These are phyloP conservation scores for Amanita phalloides DNA, from an alignment of 768 basidiomycete species.

Conservation along the genomic window DNA sequence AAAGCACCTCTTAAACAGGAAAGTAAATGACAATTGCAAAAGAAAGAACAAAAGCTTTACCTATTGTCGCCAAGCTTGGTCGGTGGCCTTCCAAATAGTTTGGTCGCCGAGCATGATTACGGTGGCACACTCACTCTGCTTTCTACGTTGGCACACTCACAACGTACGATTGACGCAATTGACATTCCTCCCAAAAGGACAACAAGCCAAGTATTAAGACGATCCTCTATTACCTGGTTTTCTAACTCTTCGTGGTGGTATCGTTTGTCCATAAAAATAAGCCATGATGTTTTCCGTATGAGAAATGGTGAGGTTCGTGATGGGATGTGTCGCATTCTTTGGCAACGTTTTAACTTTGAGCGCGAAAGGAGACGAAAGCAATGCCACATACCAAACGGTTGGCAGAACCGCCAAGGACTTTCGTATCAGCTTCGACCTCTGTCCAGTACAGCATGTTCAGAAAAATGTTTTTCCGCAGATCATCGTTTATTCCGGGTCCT, in stretches of 20 bases:
- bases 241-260: slow-evolving; percentile 18
- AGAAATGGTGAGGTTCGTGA: slow-evolving; percentile 67
- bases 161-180: background rate
- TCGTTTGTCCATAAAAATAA: slow-evolving; percentile 58
- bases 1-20: background rate
- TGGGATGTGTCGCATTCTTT: slow-evolving; percentile 75
- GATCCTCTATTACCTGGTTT: background rate
- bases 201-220: background rate
- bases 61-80: background rate
- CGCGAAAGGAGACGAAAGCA: background rate
- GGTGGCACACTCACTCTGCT: background rate
- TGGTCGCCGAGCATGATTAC: background rate
- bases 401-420: slow-evolving; percentile 44
- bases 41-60: background rate
- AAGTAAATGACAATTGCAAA: background rate
- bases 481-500: slow-evolving; percentile 1
- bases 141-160: background rate
- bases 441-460: slow-evolving; percentile 49
- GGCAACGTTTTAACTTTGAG: background rate
- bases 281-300: slow-evolving; percentile 58
- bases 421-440: slow-evolving; percentile 51
- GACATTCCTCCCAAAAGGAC: background rate
- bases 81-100: background rate
- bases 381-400: slow-evolving; percentile 49
- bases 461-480: slow-evolving; percentile 29